Base-by-base conservation (phyloP, 2,329 filamentous ascomycete species). In the Trichoderma guizhouense region DNA sequence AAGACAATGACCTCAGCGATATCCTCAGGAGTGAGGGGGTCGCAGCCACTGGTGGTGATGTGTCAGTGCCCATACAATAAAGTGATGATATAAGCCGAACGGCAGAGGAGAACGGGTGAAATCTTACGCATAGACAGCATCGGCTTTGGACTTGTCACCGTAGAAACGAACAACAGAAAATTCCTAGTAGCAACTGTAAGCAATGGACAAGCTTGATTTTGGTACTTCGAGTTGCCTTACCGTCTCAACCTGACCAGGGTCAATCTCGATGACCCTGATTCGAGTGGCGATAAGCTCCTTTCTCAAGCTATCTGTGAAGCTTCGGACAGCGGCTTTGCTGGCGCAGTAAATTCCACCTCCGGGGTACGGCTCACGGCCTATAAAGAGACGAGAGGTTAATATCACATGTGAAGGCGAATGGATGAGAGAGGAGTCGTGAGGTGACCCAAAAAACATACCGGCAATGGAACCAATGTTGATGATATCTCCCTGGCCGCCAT, bases 401-500 rank as follows among this genome's bases (percentile, higher is more conserved):
- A 61, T n/a, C 18, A 26, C 18, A 26, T 5, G 2, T 34, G 7
- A 51, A 47, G 18, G 5, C 2, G 9, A 14, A 32, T 9, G n/a
- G 5, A 26, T 11, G 28, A 65, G 7, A 65, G 11, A 28, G 4
- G 5, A 32, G 18, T 12, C n/a, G 43, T 65, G 63, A 26, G 7
- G 1, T 7, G 43, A 15, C 5, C 15, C 12, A 36, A 3, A n/a
- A 14, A 2, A n/a, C 76, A n/a, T 73, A 80, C 81, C 95, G n/a
- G 95, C 95, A 79, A 97, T 95, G 76, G 91, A 94, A 73, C 95
- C 95, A 78, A 98, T 84, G 79, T 98, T 98, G 84, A 99, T 97
- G 80, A 99, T 95, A 80, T 98, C 96, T 77, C 95, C 95, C 57
- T 88, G 85, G 71, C 94, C 95, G 72, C 92, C 91, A 71, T 95